These are phyloP conservation scores for Nakaseomyces bracarensis DNA, from an alignment of 1,139 yeast genomes.

Conservation along the genomic window DNA sequence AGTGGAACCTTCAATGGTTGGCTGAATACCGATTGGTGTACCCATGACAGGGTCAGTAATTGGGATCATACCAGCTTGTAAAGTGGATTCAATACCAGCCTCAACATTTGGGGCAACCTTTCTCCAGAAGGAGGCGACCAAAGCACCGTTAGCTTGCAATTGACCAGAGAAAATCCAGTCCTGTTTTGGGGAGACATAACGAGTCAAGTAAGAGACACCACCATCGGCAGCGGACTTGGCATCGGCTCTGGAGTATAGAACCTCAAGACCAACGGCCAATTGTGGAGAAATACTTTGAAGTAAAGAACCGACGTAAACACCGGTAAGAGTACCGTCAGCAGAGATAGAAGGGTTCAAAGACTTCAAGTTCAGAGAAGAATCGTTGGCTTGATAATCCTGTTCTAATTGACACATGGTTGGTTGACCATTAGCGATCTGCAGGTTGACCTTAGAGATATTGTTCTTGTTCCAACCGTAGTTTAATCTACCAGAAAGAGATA, in stretches of 20 bases:
- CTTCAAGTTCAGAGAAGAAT: constrained; percentile 82
- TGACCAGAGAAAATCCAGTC: constrained; percentile 91
- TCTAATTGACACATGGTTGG: constrained; percentile 94
- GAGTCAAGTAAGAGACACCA: constrained; percentile 82
- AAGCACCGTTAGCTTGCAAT: constrained; percentile 85
- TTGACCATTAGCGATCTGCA: constrained; percentile 84
- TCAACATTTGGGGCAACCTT: constrained; percentile 86
- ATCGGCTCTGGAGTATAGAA: constrained; percentile 78
- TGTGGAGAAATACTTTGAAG: constrained; percentile 82
- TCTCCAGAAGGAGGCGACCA: constrained; percentile 89
- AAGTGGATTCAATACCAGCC: constrained; percentile 91
- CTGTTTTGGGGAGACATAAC: constrained; percentile 68
- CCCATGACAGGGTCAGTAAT: constrained; percentile 76
- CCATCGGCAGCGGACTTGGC: constrained; percentile 81
- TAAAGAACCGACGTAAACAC: constrained; percentile 85
- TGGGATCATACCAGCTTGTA: constrained; percentile 72
- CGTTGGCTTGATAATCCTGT: constrained; percentile 88
- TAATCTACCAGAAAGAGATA: constrained; percentile 77
- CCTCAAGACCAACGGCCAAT: constrained; percentile 84
- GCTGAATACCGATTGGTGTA: constrained; percentile 70
- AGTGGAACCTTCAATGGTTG: constrained; percentile 83
- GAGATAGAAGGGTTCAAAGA: constrained; percentile 80
- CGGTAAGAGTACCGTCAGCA: constrained; percentile 64
- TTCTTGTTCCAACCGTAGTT: constrained; percentile 86
- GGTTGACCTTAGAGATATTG: constrained; percentile 73